phyloP scores from a whole-genome alignment of 805 yeast genomes.

The Komagataella mondaviorum region DNA sequence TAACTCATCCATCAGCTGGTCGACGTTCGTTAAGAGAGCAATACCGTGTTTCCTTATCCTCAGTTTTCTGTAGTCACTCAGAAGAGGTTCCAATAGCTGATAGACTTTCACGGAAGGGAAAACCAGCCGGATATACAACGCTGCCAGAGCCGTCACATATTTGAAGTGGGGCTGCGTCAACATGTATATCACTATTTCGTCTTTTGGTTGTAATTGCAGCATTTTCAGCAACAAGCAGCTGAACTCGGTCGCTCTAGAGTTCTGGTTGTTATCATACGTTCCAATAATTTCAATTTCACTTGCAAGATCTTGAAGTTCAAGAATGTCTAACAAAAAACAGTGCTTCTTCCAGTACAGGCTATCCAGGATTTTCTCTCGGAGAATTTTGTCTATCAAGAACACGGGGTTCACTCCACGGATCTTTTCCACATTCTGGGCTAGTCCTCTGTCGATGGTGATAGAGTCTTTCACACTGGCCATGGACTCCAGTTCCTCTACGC shows the following conservation, averaged over 20 bases:
- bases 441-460: slow-evolving; percentile 19
- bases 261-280: slow-evolving; percentile 17
- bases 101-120: slow-evolving; percentile 32
- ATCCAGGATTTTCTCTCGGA: slow-evolving; percentile 41
- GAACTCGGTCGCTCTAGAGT: slow-evolving; percentile 55
- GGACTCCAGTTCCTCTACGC: not conserved
- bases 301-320: slow-evolving; percentile 32
- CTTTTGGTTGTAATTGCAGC: slow-evolving; percentile 60
- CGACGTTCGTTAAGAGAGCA: slow-evolving; percentile 33
- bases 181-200: slow-evolving; percentile 39
- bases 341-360: slow-evolving; percentile 43
- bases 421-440: slow-evolving; percentile 12
- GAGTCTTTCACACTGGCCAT: not conserved
- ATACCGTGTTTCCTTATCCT: slow-evolving; percentile 22
- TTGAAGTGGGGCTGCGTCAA: slow-evolving; percentile 60
- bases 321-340: slow-evolving; percentile 32
- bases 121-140: slow-evolving; percentile 47
- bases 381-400: slow-evolving; percentile 41
- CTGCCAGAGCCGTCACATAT: slow-evolving; percentile 56
- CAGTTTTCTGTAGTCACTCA: slow-evolving; percentile 59
- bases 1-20: slow-evolving; percentile 59
- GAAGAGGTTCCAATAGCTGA: slow-evolving; percentile 35
- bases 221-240: slow-evolving; percentile 66
- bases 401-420: slow-evolving; percentile 34
- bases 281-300: slow-evolving; percentile 37